Evolutionary conservation across 805 yeast genomes (phyloP).

Genomic region (Hanseniaspora lindneri): DNA sequence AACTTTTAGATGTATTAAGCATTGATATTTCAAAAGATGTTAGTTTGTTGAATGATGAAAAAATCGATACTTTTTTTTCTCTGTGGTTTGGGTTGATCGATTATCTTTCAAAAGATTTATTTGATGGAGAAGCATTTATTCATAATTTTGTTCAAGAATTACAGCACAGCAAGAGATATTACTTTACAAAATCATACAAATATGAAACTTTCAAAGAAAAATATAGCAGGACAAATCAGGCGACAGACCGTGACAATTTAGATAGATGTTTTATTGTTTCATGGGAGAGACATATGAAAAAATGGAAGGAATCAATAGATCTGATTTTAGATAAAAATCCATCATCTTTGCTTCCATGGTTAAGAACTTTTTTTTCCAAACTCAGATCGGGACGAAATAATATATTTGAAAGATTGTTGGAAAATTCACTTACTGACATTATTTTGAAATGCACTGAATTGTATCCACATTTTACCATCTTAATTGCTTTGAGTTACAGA

Average conservation of each 20-base stretch:
- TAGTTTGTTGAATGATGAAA: background rate
- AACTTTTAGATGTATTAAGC: conserved; percentile 2
- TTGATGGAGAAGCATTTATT: conserved; percentile 2
- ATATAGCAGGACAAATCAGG: background rate
- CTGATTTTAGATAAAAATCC: background rate
- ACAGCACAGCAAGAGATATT: background rate
- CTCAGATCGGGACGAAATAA: conserved; percentile 1
- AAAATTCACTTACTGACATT: conserved; percentile 2
- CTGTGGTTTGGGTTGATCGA: conserved; percentile 12
- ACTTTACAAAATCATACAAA: background rate
- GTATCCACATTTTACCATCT: background rate
- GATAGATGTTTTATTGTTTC: background rate
- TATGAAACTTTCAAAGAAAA: background rate
- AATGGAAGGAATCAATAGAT: conserved; percentile 3
- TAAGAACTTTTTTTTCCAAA: conserved; percentile 9
- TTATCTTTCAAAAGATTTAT: conserved; percentile 2
- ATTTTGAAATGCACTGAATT: background rate
- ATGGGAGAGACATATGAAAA: background rate
- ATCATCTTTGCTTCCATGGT: conserved; percentile 4
- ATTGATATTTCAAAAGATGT: background rate
- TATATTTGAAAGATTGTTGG: conserved; percentile 4
- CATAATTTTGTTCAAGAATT: background rate
- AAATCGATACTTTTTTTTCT: conserved; percentile 10
- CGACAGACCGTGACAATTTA: background rate
- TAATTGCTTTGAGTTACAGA: conserved; percentile 1